phyloP scores from a whole-genome alignment of 148 eudicot species.

The Dianthus caryophyllus region DNA sequence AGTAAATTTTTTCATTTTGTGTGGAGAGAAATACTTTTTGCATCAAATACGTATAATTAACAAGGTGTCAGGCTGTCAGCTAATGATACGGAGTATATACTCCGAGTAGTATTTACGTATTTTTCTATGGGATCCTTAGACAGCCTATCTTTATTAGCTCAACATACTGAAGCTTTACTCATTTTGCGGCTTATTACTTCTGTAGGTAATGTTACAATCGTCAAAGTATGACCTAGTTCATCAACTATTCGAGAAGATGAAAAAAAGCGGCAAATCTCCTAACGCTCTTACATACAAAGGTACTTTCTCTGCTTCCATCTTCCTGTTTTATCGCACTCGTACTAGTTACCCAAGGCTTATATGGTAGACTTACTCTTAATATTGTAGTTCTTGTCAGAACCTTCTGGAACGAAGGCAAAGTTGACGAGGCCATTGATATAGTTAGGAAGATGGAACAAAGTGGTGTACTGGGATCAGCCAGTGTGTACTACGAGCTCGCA shows the following conservation, averaged over 20 bases:
- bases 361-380: constrained; percentile 10
- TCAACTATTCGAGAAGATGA: constrained; percentile 64
- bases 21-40: neutral
- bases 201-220: constrained; percentile 78
- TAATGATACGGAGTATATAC: too few species aligned
- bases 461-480: constrained; percentile 69
- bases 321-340: neutral
- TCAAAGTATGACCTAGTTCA: constrained; percentile 78
- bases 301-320: constrained; percentile 17
- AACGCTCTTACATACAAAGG: constrained; percentile 85
- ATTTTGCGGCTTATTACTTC: constrained; percentile 16
- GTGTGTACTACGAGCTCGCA: constrained; percentile 88
- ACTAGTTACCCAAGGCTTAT: neutral
- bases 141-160: neutral
- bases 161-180: neutral
- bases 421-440: constrained; percentile 64
- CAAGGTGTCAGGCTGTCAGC: too few species aligned
- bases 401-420: constrained; percentile 74
- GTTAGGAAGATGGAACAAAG: constrained; percentile 90
- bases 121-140: too few species aligned
- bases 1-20: constrained; percentile 5
- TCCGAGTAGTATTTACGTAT: too few species aligned
- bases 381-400: constrained; percentile 76
- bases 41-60: neutral
- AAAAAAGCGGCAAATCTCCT: constrained; percentile 68